Conservation (phyloP, 768 basidiomycete genomes). For the Mycena latifolia region DNA sequence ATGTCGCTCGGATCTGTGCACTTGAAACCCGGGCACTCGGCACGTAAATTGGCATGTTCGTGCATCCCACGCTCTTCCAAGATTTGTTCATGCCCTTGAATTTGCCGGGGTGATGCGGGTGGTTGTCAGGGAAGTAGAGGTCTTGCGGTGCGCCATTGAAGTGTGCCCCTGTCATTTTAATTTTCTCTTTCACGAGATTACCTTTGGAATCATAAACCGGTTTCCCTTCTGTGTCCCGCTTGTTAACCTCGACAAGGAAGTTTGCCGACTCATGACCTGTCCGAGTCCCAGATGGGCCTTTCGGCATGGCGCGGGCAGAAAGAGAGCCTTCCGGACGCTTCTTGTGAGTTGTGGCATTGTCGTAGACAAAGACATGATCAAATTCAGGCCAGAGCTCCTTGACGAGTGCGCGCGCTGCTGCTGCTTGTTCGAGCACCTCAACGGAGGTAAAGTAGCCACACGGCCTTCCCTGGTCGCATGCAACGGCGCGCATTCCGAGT, state of each 20-base stretch:
- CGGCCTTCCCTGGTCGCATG: no score
- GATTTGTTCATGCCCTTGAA: constrained; percentile 48
- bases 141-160: constrained; percentile 30
- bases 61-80: constrained; percentile 38
- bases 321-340: no score
- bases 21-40: constrained; percentile 44
- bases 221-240: constrained; percentile 32
- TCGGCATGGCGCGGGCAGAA: constrained; percentile 38
- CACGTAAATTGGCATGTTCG: constrained; percentile 22
- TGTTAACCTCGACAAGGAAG: constrained; percentile 7
- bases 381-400: no score
- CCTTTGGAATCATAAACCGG: constrained; percentile 29
- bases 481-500: constrained; percentile 23
- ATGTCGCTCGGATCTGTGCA: constrained; percentile 32
- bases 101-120: constrained; percentile 32
- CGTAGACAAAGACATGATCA: no score
- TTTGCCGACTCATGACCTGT: constrained; percentile 32
- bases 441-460: no score
- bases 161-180: no score
- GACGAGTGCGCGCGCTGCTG: no score
- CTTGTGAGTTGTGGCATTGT: no score
- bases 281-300: constrained; percentile 5
- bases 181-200: constrained; percentile 25
- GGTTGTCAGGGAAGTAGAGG: constrained; percentile 38
- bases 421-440: no score